Evolutionary conservation across 768 basidiomycete species (phyloP), one percentile per base, ranked within the genome.

Genomic region (Galerina marginata): DNA sequence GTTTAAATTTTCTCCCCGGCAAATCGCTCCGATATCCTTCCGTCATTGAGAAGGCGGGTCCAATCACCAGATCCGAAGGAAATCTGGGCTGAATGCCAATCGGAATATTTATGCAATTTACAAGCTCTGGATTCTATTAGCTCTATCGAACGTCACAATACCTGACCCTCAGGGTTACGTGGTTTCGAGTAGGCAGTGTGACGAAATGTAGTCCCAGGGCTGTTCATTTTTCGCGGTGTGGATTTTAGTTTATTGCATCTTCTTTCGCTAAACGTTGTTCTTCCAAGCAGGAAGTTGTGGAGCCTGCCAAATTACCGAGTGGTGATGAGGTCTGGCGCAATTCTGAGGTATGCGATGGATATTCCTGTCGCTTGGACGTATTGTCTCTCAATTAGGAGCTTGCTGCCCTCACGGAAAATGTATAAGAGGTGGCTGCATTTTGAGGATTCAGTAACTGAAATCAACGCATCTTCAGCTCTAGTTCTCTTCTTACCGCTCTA

Each of bases 381-480:
- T 42, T 4, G 9, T 26, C 10, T 15, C 42, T 14, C 33, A n/a
- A 23, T 15, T 39, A 40, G 25, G 12, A 11, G 20, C 36, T 6
- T 40, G 7, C 16, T 5, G 29, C 4, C 16, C 16, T 1, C 16
- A 9, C 42, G 39, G 14, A 20, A 40, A 42, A 40, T 3, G 37
- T 52, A 69, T 42, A 54, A 46, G 42, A 29, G 38, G 23, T 12
- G 20, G 39, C 14, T 16, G 39, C 11, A 37, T 53, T 53, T 53
- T 38, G 47, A 10, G 5, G 11, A 26, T 53, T 10, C 20, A 53
- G 51, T 26, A 53, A 53, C 51, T 53, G 51, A 53, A 53, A 33
- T 33, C 29, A 33, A 33, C 23, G 38, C 51, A 42, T 16, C 38
- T 51, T 15, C 51, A 53, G 51, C 51, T 53, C 51, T 20, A 53